Evolutionary conservation across 2,329 filamentous ascomycete genomes (phyloP).

Genomic region (Neopestalotiopsis sp.): DNA sequence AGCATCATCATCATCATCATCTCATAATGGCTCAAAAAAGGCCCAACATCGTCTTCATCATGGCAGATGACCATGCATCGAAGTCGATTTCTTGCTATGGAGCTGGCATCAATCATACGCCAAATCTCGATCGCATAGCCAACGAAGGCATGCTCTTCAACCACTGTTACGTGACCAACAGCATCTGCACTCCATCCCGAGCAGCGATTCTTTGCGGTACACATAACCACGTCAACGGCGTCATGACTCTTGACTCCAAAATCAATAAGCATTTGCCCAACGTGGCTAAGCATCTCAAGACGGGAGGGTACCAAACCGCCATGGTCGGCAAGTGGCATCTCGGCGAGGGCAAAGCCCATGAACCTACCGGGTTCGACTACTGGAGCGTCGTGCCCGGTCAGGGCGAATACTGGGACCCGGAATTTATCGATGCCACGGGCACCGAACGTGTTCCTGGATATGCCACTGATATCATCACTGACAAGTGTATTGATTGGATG

Average conservation of each 20-base stretch:
- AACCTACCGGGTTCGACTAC: constrained; percentile 56
- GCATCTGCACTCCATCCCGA: constrained; percentile 56
- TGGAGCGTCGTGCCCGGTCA: constrained; percentile 57
- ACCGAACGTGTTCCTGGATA: constrained; percentile 44
- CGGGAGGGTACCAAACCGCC: constrained; percentile 53
- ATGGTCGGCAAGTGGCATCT: constrained; percentile 62
- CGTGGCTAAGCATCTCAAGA: constrained; percentile 53
- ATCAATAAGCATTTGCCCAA: constrained; percentile 57
- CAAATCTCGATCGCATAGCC: constrained; percentile 55
- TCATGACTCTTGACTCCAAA: constrained; percentile 52
- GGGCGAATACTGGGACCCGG: constrained; percentile 32
- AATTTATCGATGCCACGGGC: constrained; percentile 15
- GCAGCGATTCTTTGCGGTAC: constrained; percentile 55
- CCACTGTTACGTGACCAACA: constrained; percentile 60
- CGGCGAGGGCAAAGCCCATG: constrained; percentile 49
- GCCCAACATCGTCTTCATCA: constrained; percentile 55
- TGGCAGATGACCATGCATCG: constrained; percentile 59
- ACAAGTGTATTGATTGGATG: constrained; percentile 52
- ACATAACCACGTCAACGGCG: constrained; percentile 58
- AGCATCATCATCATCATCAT: neutral
- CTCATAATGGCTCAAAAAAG: neutral
- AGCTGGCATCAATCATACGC: constrained; percentile 55
- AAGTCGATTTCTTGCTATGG: constrained; percentile 55
- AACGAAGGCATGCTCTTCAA: constrained; percentile 55
- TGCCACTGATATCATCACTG: constrained; percentile 56